Evolutionary conservation across 331 rosid genomes (phyloP).

Genomic region (Pyracantha coccinea): DNA sequence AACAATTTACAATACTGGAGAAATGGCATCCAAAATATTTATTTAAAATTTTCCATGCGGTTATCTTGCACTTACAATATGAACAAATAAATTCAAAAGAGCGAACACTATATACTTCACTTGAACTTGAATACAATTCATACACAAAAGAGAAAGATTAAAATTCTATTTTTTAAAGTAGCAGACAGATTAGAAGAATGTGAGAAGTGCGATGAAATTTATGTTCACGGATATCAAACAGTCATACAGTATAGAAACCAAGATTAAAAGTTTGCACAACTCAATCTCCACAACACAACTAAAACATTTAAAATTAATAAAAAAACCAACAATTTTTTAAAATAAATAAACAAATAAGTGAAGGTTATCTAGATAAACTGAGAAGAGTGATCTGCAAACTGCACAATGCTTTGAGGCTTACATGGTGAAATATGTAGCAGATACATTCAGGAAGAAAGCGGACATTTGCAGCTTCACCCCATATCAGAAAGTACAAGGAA

Average conservation of each 20-base stretch:
- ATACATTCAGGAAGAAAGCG: conserved; percentile 98
- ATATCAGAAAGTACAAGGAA: conserved; percentile 83
- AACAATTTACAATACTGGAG: neutral
- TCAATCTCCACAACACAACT: too few species aligned
- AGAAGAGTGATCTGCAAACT: neutral
- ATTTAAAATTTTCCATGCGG: neutral
- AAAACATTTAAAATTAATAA: too few species aligned
- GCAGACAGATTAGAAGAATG: too few species aligned
- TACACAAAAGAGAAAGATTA: neutral
- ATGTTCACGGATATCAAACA: too few species aligned
- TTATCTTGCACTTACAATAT: neutral
- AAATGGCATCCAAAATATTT: neutral
- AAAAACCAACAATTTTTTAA: too few species aligned
- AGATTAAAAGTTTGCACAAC: too few species aligned
- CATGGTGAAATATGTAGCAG: conserved; percentile 92
- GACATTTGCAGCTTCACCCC: conserved; percentile 99
- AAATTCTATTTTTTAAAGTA: too few species aligned
- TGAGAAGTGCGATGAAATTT: too few species aligned
- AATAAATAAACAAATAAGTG: neutral
- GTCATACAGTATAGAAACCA: too few species aligned
- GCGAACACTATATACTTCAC: neutral
- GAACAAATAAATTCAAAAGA: neutral
- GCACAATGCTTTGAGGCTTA: conserved; percentile 34
- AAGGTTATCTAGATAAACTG: neutral
- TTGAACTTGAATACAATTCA: neutral